These are phyloP conservation scores for Pseudonitzschia multistriata DNA, from an alignment of 108 stramenopile genomes.

Conservation along the genomic window DNA sequence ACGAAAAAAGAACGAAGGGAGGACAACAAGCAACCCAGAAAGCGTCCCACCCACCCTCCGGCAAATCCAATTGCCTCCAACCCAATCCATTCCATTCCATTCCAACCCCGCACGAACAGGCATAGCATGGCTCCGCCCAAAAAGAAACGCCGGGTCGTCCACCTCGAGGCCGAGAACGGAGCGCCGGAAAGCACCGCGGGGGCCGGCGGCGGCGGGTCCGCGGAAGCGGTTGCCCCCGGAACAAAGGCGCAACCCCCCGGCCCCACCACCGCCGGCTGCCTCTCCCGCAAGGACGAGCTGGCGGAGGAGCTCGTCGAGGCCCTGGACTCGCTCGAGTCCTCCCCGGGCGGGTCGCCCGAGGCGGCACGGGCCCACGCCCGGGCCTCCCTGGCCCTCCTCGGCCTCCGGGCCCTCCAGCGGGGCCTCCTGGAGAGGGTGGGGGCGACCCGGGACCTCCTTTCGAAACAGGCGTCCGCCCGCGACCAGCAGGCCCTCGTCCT, in stretches of 20 bases:
- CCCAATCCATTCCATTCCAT: too few species aligned
- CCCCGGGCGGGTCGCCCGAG: not conserved
- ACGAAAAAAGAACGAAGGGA: too few species aligned
- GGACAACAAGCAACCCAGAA: too few species aligned
- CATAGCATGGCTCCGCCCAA: conserved; percentile 10
- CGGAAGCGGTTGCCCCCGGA: not conserved
- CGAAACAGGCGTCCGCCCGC: conserved; percentile 5
- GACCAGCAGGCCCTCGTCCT: conserved; percentile 26
- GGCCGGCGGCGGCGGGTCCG: not conserved
- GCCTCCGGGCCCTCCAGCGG: conserved; percentile 35
- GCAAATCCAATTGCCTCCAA: too few species aligned
- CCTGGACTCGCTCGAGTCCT: not conserved
- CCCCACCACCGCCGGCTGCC: not conserved
- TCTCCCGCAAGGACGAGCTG: not conserved
- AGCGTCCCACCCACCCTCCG: too few species aligned
- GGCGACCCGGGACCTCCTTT: conserved; percentile 3
- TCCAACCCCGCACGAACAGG: too few species aligned
- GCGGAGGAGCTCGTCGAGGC: not conserved
- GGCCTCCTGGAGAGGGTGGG: conserved; percentile 18
- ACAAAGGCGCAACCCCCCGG: not conserved
- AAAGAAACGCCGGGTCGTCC: conserved; percentile 18
- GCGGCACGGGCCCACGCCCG: not conserved
- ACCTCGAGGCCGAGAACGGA: too few species aligned
- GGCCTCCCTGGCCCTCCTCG: conserved; percentile 21
- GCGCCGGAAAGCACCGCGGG: too few species aligned